These are phyloP conservation scores for Bondarzewia mesenterica DNA, from an alignment of 1,284 basidiomycete species.

Conservation along the genomic window DNA sequence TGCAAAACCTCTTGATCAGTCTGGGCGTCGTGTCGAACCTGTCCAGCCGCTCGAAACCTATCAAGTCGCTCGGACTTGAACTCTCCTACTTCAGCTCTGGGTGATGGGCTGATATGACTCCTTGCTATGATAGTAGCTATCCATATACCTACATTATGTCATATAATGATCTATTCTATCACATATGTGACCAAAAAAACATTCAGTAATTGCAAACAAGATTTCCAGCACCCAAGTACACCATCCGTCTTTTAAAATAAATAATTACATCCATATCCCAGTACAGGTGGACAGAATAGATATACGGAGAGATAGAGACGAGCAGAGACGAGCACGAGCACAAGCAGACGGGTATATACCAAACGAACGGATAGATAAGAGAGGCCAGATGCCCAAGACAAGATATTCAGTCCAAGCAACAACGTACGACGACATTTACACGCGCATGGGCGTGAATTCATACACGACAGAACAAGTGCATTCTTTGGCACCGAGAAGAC, in stretches of 20 bases:
- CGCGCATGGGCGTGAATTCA: too few species aligned
- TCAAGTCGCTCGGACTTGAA: slow-evolving; percentile 84
- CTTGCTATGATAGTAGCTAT: too few species aligned
- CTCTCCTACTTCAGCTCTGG: slow-evolving; percentile 86
- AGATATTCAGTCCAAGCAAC: too few species aligned
- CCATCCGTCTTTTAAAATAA: background rate
- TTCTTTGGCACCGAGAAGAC: too few species aligned
- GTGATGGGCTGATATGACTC: too few species aligned
- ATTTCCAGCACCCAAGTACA: background rate
- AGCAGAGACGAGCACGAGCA: background rate
- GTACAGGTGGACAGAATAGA: background rate
- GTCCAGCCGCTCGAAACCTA: slow-evolving; percentile 74
- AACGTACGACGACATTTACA: too few species aligned
- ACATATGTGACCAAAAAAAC: background rate
- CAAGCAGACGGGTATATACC: slow-evolving; percentile 1
- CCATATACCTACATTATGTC: too few species aligned
- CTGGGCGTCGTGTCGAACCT: slow-evolving; percentile 86
- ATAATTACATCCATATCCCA: background rate
- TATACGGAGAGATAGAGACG: slow-evolving; percentile 4
- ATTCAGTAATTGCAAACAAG: too few species aligned
- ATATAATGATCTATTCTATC: background rate
- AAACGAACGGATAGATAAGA: slow-evolving; percentile 6
- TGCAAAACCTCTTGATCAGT: slow-evolving; percentile 84
- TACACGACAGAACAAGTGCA: too few species aligned
- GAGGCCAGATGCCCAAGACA: too few species aligned